phyloP scores from a whole-genome alignment of 176 grass and related monocot species.

The Oryza meyeriana region DNA sequence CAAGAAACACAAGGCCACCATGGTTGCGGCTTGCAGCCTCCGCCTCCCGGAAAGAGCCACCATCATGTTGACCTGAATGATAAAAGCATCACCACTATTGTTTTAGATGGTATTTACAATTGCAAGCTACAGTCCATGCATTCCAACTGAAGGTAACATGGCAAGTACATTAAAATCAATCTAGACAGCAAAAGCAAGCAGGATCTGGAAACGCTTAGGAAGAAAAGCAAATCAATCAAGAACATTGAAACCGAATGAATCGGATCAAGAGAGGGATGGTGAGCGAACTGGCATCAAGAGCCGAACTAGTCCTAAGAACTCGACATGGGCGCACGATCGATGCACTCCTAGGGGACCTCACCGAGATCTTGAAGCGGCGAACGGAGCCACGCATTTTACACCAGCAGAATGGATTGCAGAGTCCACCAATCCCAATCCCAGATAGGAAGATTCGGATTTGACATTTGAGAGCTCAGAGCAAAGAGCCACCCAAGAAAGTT shows the following conservation, averaged over 20 bases:
- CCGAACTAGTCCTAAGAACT: not conserved
- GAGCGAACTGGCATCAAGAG: not conserved
- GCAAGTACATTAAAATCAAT: not conserved
- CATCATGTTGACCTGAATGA: slow-evolving; percentile 55
- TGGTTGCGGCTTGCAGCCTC: slow-evolving; percentile 21
- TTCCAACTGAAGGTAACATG: not conserved
- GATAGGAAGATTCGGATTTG: not conserved
- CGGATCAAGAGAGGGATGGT: not conserved
- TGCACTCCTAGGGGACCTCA: not conserved
- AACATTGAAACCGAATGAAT: not conserved
- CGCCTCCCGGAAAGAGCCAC: slow-evolving; percentile 6
- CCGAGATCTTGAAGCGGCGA: not conserved
- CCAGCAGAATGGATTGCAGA: not conserved
- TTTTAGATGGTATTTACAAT: slow-evolving; percentile 23
- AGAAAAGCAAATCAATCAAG: not conserved
- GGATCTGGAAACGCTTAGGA: slow-evolving; percentile 3
- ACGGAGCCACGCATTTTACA: not conserved
- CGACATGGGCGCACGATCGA: not conserved
- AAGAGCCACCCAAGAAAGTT: not conserved
- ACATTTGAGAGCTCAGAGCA: not conserved
- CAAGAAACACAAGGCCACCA: slow-evolving; percentile 38
- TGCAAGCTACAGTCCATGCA: not conserved
- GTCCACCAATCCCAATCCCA: not conserved
- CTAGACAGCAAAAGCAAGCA: not conserved
- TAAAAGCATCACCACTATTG: slow-evolving; percentile 9